Evolutionary conservation across 2,329 filamentous ascomycete genomes (phyloP), one percentile per base, ranked within the genome.

Genomic region (Paracoccidioides lutzii): DNA sequence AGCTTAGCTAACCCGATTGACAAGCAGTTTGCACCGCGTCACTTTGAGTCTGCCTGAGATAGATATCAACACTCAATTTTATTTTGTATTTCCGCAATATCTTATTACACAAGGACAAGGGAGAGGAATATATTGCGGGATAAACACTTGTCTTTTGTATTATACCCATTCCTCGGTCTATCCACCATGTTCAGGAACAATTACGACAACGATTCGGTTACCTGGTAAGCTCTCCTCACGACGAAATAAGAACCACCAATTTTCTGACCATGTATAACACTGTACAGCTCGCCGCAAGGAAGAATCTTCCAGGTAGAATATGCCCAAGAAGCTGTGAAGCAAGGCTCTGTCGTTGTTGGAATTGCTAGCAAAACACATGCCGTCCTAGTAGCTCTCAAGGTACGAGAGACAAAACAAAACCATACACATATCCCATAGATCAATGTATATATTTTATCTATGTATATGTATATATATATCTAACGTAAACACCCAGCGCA

Each of bases 301-400:
- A 88, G 93, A 71, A 97, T 98, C 79, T 98, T 98, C 76, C 93
- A 98, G 75, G 94, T 98, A 67, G 93, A 98, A 75, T 98, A 98
- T 81, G 93, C 93, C 67, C 87, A 87, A 72, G 93, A 98, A 79
- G 93, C 93, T 63, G 93, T 98, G 64, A 98, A 97, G 82, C 93
- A 97, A 75, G 93, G 93, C 70, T 97, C 91, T 58, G 93, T 97
- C 38, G 93, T 97, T 52, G 93, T 98, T 59, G 93, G 93, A 62
- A 83, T 98, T 67, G 89, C 89, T 71, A 95, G 90, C 84, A 97
- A 97, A 81, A 95, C 90, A 75, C 91, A 98, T 73, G 88, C 88
- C 63, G 91, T 97, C 57, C 83, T 98, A 59, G 90, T 90, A 67
- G 93, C 93, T 64, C 81, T 98, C 73, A 98, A 98, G 89, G 93